Percentiles rank a stretch among this genome's conserved stretches.
phyloP scores from a whole-genome alignment of 306 rosid genomes.

The Ochetophila trinervis region DNA sequence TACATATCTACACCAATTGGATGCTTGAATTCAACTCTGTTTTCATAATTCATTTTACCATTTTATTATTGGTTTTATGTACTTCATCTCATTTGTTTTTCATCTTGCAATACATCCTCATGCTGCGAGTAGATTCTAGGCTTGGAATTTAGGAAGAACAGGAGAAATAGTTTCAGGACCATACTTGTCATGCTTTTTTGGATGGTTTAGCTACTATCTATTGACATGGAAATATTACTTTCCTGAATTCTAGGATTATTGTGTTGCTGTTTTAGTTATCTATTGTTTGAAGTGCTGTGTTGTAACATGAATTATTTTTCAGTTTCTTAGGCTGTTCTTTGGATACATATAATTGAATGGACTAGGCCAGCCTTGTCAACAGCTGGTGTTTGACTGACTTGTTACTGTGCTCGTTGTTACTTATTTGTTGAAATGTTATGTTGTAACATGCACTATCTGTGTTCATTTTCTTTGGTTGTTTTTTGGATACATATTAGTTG shows the following conservation, averaged over 20 bases:
- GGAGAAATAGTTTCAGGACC: background rate
- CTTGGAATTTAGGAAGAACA: background rate
- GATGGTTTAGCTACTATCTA: background rate
- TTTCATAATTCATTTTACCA: background rate
- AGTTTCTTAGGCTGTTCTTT: too few species aligned
- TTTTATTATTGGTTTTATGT: background rate
- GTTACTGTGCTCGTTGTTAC: too few species aligned
- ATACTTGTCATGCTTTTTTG: background rate
- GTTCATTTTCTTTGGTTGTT: too few species aligned
- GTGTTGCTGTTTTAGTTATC: background rate
- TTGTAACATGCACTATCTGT: too few species aligned
- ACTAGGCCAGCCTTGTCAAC: too few species aligned
- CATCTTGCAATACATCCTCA: background rate
- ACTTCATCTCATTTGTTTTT: background rate
- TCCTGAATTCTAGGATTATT: background rate
- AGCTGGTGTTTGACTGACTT: too few species aligned
- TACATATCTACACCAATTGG: background rate
- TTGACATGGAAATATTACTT: background rate
- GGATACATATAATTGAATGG: too few species aligned
- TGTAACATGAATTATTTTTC: background rate
- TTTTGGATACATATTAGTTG: too few species aligned
- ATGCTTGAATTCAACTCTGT: background rate
- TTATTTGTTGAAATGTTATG: too few species aligned
- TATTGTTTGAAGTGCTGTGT: too few species aligned
- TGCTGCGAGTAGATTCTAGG: background rate